Evolutionary conservation across 1,284 basidiomycete genomes (phyloP).

Genomic region (Athelia psychrophila): DNA sequence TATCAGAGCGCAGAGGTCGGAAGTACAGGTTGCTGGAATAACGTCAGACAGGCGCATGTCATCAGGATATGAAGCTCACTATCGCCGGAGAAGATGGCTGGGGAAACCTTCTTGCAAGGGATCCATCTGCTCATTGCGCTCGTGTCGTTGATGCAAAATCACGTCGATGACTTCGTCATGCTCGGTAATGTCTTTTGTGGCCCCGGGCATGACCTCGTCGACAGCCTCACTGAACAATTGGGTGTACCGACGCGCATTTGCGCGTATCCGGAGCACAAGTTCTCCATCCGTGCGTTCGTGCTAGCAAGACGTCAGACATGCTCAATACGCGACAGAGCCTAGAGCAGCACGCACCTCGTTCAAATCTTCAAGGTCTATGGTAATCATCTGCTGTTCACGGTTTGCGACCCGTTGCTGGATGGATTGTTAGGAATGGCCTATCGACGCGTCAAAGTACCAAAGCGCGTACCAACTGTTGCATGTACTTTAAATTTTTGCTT

Average conservation of each 20-base stretch:
- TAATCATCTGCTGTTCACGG: slow-evolving; percentile 83
- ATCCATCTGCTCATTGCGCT: slow-evolving; percentile 80
- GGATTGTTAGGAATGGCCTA: slow-evolving; percentile 18
- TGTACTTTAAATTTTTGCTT: slow-evolving; percentile 72
- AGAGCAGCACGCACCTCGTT: slow-evolving; percentile 46
- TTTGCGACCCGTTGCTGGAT: slow-evolving; percentile 88
- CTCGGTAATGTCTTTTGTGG: slow-evolving; percentile 86
- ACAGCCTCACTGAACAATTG: slow-evolving; percentile 89
- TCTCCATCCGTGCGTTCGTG: slow-evolving; percentile 65
- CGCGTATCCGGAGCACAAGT: slow-evolving; percentile 73
- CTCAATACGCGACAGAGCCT: slow-evolving; percentile 3
- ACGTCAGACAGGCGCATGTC: slow-evolving; percentile 14
- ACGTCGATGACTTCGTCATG: slow-evolving; percentile 94
- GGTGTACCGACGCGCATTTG: slow-evolving; percentile 90
- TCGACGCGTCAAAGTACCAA: slow-evolving; percentile 22
- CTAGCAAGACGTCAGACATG: slow-evolving; percentile 26
- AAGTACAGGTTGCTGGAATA: slow-evolving; percentile 86
- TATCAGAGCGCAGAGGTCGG: slow-evolving; percentile 72
- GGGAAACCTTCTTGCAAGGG: slow-evolving; percentile 78
- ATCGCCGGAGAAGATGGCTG: slow-evolving; percentile 87
- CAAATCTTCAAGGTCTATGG: slow-evolving; percentile 83
- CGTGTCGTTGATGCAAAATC: slow-evolving; percentile 88
- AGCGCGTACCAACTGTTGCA: slow-evolving; percentile 78
- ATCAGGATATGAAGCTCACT: slow-evolving; percentile 57
- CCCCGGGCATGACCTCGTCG: slow-evolving; percentile 83